Evolutionary conservation across 352 stramenopile genomes (phyloP).

Genomic region (Phytophthora chlamydospora): DNA sequence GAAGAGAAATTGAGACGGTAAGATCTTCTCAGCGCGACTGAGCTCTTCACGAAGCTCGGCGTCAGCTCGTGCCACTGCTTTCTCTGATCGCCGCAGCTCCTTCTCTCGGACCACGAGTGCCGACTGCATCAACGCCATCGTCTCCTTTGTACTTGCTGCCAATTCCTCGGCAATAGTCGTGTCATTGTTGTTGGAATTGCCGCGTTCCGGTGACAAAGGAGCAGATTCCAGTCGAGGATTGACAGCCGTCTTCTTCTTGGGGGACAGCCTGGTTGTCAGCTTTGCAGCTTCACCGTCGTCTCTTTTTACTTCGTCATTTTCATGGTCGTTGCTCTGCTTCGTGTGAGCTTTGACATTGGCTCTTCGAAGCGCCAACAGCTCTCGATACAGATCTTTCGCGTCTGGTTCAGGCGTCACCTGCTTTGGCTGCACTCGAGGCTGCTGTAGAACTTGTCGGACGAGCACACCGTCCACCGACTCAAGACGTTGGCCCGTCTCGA

Average conservation of each 20-base stretch:
- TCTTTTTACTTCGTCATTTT: too few relatives aligned
- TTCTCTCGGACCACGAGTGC: slow-evolving; percentile 24
- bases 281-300: neutral
- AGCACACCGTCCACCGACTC: slow-evolving; percentile 58
- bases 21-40: slow-evolving; percentile 35
- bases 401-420: slow-evolving; percentile 5
- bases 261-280: neutral
- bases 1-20: slow-evolving; percentile 66
- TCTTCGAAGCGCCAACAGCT: slow-evolving; percentile 41
- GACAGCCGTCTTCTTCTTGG: slow-evolving; percentile 17
- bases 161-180: slow-evolving; percentile 13
- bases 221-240: slow-evolving; percentile 3
- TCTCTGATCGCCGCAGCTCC: slow-evolving; percentile 27
- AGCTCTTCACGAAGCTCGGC: slow-evolving; percentile 39
- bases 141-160: neutral
- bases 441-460: slow-evolving; percentile 52
- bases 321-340: slow-evolving; percentile 7
- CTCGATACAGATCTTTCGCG: slow-evolving; percentile 52
- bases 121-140: slow-evolving; percentile 29
- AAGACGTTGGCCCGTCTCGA: slow-evolving; percentile 58
- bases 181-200: slow-evolving; percentile 5
- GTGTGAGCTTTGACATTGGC: slow-evolving; percentile 20
- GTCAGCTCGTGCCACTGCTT: slow-evolving; percentile 33
- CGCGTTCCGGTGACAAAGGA: slow-evolving; percentile 12
- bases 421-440: slow-evolving; percentile 18